Percentiles rank a stretch among this genome's conserved stretches.
phyloP scores from a whole-genome alignment of 2,329 filamentous ascomycete genomes.

The Phialocephala sp. region DNA sequence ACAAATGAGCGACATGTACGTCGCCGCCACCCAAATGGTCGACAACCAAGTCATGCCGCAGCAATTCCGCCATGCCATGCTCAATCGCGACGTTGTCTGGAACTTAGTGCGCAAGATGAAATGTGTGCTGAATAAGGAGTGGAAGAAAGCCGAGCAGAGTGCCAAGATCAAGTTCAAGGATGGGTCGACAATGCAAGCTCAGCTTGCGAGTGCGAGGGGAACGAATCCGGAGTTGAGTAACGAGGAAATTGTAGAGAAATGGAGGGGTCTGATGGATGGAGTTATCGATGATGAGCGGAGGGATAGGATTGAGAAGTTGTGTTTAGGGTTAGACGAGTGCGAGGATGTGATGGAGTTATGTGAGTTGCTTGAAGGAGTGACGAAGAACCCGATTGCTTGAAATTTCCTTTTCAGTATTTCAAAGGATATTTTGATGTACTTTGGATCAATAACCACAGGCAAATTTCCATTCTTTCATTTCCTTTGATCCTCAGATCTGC shows the following conservation, averaged over 20 bases:
- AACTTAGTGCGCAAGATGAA: slow-evolving; percentile 42
- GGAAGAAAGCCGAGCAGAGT: slow-evolving; percentile 23
- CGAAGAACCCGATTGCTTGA: slow-evolving; percentile 19
- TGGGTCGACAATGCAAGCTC: slow-evolving; percentile 29
- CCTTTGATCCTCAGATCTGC: too few relatives aligned
- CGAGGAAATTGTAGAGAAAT: slow-evolving; percentile 47
- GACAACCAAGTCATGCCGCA: slow-evolving; percentile 45
- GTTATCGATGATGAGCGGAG: slow-evolving; percentile 42
- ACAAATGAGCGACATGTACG: slow-evolving; percentile 48
- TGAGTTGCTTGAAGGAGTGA: slow-evolving; percentile 25
- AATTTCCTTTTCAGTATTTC: neutral
- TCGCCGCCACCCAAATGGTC: slow-evolving; percentile 46
- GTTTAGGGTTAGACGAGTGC: slow-evolving; percentile 41
- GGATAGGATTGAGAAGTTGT: slow-evolving; percentile 42
- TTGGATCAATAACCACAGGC: too few relatives aligned
- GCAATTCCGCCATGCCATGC: slow-evolving; percentile 42
- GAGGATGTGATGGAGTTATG: slow-evolving; percentile 36
- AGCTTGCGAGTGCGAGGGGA: slow-evolving; percentile 40
- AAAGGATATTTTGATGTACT: too few relatives aligned
- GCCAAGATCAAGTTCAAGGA: slow-evolving; percentile 38
- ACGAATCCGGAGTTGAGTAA: slow-evolving; percentile 44
- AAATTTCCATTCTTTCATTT: too few relatives aligned
- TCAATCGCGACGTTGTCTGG: slow-evolving; percentile 47
- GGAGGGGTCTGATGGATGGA: slow-evolving; percentile 39
- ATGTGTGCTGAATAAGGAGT: slow-evolving; percentile 32